Evolutionary conservation across 1,284 basidiomycete species (phyloP), one percentile per base, ranked within the genome.

Genomic region (Laetiporus sulphureus): DNA sequence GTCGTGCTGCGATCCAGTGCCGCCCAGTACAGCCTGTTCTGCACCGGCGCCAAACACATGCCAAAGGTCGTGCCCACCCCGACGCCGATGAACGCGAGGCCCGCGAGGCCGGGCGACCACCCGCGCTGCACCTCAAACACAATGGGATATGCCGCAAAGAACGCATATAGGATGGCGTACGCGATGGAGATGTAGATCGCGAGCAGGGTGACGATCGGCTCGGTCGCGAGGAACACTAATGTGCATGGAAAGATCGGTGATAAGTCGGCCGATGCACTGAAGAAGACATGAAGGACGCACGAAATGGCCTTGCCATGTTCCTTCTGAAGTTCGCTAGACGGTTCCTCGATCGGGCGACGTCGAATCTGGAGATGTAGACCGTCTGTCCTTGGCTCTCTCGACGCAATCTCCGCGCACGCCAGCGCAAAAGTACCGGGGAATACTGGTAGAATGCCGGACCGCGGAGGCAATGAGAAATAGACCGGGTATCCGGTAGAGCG

Each of bases 171-270:
- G 10, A 68, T 76, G n/a, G 74, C 74, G 51, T 86, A 86, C 4
- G 82, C 68, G 40, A 84, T 73, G 2, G 79, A 72, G 38, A 80
- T 72, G 62, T 86, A 90, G 32, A 88, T 58, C 0, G 82, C 72
- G 18, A 86, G 65, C 20, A 77, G 64, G 7, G 80, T 61, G 1
- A 86, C 81, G 51, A 88, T 87, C 15, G 79, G 75, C 58, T 88
- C 84, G 11, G 71, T 75, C 46, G 73, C 62, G 24, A 88, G 62
- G 55, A 87, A 77, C n/a, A 71, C 77, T 79, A 42, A n/a, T n/a
- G n/a, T n/a, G n/a, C n/a, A n/a, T n/a, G n/a, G n/a, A n/a, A n/a
- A n/a, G n/a, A n/a, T n/a, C n/a, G n/a, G n/a, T n/a, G n/a, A n/a
- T n/a, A n/a, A n/a, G n/a, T n/a, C n/a, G n/a, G n/a, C n/a, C n/a